phyloP scores from a whole-genome alignment of 2,329 filamentous ascomycete genomes.

The Cladosporium sp. region DNA sequence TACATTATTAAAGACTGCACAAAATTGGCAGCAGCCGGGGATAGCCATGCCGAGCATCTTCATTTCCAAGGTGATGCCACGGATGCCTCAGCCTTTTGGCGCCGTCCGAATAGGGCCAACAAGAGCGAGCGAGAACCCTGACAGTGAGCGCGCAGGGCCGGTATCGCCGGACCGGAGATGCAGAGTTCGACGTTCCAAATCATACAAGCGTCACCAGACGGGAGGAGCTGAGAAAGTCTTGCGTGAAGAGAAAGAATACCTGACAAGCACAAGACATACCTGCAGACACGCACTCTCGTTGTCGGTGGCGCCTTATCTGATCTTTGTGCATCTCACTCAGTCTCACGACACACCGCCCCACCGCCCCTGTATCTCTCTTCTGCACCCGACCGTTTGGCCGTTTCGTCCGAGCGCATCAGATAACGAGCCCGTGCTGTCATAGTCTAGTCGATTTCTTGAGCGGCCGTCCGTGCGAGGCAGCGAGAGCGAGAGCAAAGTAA shows the following conservation, averaged over 20 bases:
- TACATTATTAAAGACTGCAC: neutral
- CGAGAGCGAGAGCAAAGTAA: constrained; percentile 4
- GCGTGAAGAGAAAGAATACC: neutral
- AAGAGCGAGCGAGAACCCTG: constrained; percentile 8
- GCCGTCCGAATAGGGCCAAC: constrained; percentile 4
- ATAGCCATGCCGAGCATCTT: constrained; percentile 6
- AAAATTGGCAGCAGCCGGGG: neutral
- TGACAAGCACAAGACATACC: neutral
- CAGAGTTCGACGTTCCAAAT: constrained; percentile 5
- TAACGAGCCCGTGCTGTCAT: constrained; percentile 13
- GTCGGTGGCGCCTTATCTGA: constrained; percentile 10
- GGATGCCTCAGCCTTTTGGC: constrained; percentile 7
- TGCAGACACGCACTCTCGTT: neutral
- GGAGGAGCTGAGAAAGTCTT: neutral
- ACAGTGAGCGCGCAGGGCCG: neutral
- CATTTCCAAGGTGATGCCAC: neutral
- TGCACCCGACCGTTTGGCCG: constrained; percentile 5
- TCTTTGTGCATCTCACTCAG: constrained; percentile 1
- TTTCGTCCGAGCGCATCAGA: constrained; percentile 12
- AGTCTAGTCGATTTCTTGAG: neutral
- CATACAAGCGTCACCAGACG: constrained; percentile 9
- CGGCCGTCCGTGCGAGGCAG: neutral
- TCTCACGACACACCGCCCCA: neutral
- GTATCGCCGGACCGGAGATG: constrained; percentile 6
- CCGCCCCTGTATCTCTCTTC: constrained; percentile 3